Conservation (phyloP, 2,329 filamentous ascomycete genomes). For the Stemphylium vesicarium region DNA sequence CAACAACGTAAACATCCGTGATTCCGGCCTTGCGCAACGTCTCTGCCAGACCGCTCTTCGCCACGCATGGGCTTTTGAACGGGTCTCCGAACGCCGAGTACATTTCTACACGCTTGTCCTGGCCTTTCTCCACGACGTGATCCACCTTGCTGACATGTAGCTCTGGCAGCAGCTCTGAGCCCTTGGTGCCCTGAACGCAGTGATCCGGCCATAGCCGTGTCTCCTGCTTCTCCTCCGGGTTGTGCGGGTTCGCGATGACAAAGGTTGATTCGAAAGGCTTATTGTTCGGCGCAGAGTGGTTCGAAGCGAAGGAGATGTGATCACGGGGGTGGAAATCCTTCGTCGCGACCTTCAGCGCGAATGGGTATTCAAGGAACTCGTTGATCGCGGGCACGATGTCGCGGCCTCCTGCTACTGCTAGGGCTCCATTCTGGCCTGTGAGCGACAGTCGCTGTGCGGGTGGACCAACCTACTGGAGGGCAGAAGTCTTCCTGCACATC, state of each 20-base stretch:
- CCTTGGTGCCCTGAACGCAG: constrained; percentile 77
- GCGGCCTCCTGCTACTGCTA: constrained; percentile 79
- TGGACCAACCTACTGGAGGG: constrained; percentile 69
- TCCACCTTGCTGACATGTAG: constrained; percentile 68
- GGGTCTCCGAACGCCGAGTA: constrained; percentile 90
- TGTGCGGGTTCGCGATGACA: constrained; percentile 70
- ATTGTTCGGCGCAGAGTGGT: constrained; percentile 70
- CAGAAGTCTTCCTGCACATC: constrained; percentile 97
- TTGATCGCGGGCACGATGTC: constrained; percentile 75
- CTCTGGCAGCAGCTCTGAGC: constrained; percentile 76
- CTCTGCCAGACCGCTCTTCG: constrained; percentile 66
- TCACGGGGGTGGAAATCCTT: constrained; percentile 85
- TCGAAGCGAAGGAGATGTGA: constrained; percentile 88
- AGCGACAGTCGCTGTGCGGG: constrained; percentile 6
- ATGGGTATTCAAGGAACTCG: constrained; percentile 72
- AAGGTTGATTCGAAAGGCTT: constrained; percentile 70
- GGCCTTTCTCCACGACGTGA: constrained; percentile 77
- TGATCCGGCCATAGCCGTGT: constrained; percentile 88
- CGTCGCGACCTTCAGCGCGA: constrained; percentile 79
- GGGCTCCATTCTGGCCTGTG: constrained; percentile 73
- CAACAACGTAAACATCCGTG: constrained; percentile 84
- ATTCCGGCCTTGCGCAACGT: constrained; percentile 64
- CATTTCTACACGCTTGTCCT: constrained; percentile 79
- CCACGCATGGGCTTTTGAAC: constrained; percentile 67
- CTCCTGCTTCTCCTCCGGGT: constrained; percentile 66